Percentiles rank a stretch among this genome's conserved stretches.
These are phyloP conservation scores for Circinella umbellata DNA, from an alignment of 371 early-diverging fungal genomes.

Conservation along the genomic window DNA sequence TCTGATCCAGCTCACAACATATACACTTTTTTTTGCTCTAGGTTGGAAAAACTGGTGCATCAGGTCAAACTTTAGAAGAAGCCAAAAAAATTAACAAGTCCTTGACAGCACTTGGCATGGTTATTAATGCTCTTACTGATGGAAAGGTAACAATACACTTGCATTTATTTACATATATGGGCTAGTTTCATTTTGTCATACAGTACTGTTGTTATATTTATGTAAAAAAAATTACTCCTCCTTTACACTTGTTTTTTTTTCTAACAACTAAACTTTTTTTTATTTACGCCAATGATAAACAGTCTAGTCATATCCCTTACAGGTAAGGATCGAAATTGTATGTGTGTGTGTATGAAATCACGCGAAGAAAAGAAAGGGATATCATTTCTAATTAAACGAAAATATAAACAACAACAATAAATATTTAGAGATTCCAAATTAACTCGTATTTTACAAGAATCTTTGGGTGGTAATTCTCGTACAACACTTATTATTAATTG, in stretches of 20 bases:
- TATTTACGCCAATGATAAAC: conserved; percentile 15
- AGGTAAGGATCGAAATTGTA: conserved; percentile 22
- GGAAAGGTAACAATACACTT: conserved; percentile 65
- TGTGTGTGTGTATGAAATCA: neutral
- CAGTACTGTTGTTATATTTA: neutral
- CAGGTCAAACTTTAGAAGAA: conserved; percentile 98
- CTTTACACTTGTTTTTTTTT: neutral
- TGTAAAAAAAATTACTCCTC: conserved; percentile 14
- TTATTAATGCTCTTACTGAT: conserved; percentile 96
- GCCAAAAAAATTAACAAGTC: conserved; percentile 99
- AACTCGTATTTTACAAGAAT: conserved; percentile 98
- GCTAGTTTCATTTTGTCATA: neutral
- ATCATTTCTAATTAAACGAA: neutral
- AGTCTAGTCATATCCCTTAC: conserved; percentile 96
- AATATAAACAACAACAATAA: neutral
- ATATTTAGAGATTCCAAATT: conserved; percentile 90
- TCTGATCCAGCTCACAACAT: too few relatives aligned
- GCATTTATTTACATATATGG: too few relatives aligned
- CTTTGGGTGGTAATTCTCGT: conserved; percentile 95
- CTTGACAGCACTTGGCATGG: conserved; percentile 97
- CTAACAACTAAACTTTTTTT: neutral
- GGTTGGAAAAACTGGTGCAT: conserved; percentile 96
- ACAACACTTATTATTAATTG: conserved; percentile 97
- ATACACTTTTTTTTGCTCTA: conserved; percentile 7
- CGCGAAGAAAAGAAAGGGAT: neutral